Percentiles rank a stretch among this genome's conserved stretches.
Conservation (phyloP, 345 rosid species). For the Adansonia digitata region DNA sequence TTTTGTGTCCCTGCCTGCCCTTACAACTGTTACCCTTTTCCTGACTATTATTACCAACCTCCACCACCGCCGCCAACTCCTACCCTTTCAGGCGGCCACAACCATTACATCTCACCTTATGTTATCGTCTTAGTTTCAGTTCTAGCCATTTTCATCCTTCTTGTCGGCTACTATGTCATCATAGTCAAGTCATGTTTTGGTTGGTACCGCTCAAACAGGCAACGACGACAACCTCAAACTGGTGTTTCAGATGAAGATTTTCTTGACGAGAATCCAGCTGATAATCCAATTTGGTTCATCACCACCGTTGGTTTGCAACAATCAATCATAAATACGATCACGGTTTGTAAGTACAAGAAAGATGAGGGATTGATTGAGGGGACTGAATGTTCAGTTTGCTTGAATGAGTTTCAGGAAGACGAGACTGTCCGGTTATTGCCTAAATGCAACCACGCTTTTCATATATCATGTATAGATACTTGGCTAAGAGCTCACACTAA, state of each 20-base stretch:
- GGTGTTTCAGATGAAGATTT: constrained; percentile 35
- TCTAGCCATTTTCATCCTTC: constrained; percentile 9
- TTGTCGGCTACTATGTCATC: constrained; percentile 14
- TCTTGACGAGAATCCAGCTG: constrained; percentile 42
- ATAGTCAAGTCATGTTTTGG: constrained; percentile 3
- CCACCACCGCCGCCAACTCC: constrained; percentile 27
- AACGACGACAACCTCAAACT: constrained; percentile 10
- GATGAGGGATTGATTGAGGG: constrained; percentile 75
- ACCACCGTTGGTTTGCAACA: constrained; percentile 71
- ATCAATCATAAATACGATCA: constrained; percentile 61
- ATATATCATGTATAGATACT: constrained; percentile 66
- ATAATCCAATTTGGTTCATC: constrained; percentile 74
- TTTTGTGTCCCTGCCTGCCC: constrained; percentile 47
- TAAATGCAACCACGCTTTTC: constrained; percentile 82
- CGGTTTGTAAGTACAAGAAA: constrained; percentile 54
- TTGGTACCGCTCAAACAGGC: constrained; percentile 5
- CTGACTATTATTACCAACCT: constrained; percentile 30
- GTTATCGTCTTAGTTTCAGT: not conserved
- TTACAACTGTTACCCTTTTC: constrained; percentile 46
- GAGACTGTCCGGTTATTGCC: constrained; percentile 74
- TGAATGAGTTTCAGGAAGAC: constrained; percentile 71
- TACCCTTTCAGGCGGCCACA: constrained; percentile 10
- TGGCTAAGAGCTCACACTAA: constrained; percentile 78
- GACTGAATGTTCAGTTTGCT: constrained; percentile 80
- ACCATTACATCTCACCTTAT: constrained; percentile 11